Percentiles rank a stretch among this genome's conserved stretches.
Evolutionary conservation across 2,329 filamentous ascomycete genomes (phyloP).

Genomic region (Cladosporium sp.): DNA sequence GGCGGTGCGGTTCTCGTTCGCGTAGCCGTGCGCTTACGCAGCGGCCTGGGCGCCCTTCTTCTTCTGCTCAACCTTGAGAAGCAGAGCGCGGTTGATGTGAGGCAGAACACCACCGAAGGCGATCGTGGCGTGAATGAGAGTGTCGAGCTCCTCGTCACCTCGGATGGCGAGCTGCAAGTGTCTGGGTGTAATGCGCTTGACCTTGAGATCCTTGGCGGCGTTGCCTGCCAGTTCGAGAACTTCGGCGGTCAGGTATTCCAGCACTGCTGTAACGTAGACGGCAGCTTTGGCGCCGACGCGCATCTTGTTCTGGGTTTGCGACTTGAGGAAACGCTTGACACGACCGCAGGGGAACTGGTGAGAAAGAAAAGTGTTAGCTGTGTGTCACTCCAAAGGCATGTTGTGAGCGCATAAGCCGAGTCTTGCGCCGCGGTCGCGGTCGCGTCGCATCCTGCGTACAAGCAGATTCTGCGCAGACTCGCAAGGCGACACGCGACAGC

Average conservation of each 20-base stretch:
- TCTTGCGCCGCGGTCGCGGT: slow-evolving; percentile 6
- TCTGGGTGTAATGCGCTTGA: slow-evolving; percentile 98
- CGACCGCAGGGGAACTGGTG: slow-evolving; percentile 94
- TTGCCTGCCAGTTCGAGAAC: slow-evolving; percentile 97
- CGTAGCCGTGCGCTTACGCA: background rate
- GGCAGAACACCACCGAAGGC: slow-evolving; percentile 97
- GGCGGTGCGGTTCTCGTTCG: background rate
- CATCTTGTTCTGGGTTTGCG: slow-evolving; percentile 99
- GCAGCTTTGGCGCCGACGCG: slow-evolving; percentile 98
- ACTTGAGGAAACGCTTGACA: slow-evolving; percentile 99
- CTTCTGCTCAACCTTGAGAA: slow-evolving; percentile 97
- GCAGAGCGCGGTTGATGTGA: slow-evolving; percentile 95
- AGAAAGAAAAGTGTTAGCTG: slow-evolving; percentile 19
- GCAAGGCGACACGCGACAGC: background rate
- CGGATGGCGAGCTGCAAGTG: slow-evolving; percentile 97
- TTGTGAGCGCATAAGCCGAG: background rate
- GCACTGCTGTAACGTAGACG: slow-evolving; percentile 95
- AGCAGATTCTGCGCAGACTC: background rate
- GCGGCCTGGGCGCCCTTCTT: slow-evolving; percentile 67
- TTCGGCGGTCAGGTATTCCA: slow-evolving; percentile 97
- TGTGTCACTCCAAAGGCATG: slow-evolving; percentile 3
- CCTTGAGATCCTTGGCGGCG: slow-evolving; percentile 98
- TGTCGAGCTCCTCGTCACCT: slow-evolving; percentile 97
- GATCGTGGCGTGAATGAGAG: slow-evolving; percentile 94
- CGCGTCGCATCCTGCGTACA: background rate